Conservation (phyloP, 169 alveolate species). For the Plasmodium coatneyi region DNA sequence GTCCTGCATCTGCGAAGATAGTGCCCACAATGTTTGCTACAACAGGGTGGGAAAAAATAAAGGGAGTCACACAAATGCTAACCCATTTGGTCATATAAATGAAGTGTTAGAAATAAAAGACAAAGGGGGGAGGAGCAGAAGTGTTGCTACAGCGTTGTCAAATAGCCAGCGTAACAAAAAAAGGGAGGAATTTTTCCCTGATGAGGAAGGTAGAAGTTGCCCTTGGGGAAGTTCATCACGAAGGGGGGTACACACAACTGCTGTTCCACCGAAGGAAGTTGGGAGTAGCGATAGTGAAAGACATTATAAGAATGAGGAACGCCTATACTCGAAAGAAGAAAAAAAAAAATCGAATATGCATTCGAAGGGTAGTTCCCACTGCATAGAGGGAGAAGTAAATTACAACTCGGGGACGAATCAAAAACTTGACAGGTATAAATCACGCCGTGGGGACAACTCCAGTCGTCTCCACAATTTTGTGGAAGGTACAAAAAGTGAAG, state of each 20-base stretch:
- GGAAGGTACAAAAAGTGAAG: background rate
- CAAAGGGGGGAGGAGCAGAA: background rate
- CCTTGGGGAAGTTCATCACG: background rate
- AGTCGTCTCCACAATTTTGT: background rate
- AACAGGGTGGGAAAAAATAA: background rate
- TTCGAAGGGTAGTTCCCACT: background rate
- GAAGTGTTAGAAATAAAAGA: conserved; percentile 25
- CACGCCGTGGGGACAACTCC: background rate
- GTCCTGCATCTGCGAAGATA: background rate
- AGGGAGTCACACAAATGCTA: background rate
- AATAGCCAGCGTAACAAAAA: background rate
- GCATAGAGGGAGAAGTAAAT: background rate
- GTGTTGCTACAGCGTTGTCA: background rate
- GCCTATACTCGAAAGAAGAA: background rate
- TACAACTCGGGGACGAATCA: background rate
- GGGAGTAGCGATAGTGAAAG: background rate
- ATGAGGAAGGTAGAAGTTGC: background rate
- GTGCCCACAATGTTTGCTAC: background rate
- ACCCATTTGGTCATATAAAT: background rate
- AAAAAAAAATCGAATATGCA: background rate
- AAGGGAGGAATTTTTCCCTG: background rate
- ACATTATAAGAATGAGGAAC: background rate
- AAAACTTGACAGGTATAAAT: background rate
- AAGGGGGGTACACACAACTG: background rate
- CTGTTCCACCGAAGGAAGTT: background rate